These are phyloP conservation scores for Crithidia sp. DNA, from an alignment of 208 protist species.

Conservation along the genomic window DNA sequence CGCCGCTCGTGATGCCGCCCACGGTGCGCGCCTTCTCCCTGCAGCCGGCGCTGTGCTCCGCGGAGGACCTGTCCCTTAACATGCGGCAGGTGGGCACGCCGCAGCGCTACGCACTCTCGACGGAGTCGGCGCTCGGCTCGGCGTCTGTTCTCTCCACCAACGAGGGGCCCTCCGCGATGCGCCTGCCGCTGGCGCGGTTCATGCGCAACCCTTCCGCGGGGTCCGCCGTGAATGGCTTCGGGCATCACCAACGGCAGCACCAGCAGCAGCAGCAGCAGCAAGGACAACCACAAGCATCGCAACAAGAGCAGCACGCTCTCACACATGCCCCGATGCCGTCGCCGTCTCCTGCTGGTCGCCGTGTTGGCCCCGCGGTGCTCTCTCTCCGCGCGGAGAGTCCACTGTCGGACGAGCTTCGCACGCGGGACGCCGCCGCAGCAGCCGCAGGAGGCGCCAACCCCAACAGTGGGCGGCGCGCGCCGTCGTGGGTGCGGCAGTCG, in stretches of 20 bases:
- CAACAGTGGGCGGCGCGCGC: not conserved
- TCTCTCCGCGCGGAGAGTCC: constrained; percentile 7
- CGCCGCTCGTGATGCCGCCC: constrained; percentile 1
- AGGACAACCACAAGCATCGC: not conserved
- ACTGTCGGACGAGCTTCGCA: not conserved
- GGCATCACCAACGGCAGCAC: not conserved
- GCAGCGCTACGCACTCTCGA: constrained; percentile 2
- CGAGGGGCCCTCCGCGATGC: constrained; percentile 19
- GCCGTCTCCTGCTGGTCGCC: not conserved
- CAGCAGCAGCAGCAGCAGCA: constrained; percentile 6
- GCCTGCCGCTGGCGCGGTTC: constrained; percentile 18
- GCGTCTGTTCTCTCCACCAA: constrained; percentile 21
- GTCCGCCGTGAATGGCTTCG: not conserved
- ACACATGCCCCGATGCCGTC: not conserved
- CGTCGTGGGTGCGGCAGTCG: not conserved
- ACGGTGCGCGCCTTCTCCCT: constrained; percentile 7
- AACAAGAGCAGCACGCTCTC: not conserved
- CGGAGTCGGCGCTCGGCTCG: constrained; percentile 7
- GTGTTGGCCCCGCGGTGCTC: not conserved
- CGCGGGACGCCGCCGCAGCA: not conserved
- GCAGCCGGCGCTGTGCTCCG: not conserved
- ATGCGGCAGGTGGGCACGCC: not conserved
- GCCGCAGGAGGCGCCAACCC: not conserved
- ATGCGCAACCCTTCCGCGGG: constrained; percentile 12
- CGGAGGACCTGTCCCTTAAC: not conserved